These are phyloP conservation scores for Pulveroboletus sp. DNA, from an alignment of 768 basidiomycete genomes.

Conservation along the genomic window DNA sequence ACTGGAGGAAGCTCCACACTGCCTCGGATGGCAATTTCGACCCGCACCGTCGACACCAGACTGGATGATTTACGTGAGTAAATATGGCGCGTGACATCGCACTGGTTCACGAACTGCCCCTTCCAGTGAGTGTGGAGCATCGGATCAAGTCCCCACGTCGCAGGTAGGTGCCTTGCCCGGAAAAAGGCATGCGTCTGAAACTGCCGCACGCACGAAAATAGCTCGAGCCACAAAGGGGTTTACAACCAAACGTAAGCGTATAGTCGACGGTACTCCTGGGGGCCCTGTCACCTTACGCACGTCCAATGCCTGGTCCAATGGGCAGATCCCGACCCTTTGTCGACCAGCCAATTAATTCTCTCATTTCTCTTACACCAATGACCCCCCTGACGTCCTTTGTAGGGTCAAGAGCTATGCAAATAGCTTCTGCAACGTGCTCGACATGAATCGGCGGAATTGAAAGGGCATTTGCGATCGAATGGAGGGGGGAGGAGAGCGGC, in stretches of 20 bases:
- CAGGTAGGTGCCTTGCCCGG: conserved; percentile 23
- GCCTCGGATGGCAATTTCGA: conserved; percentile 10
- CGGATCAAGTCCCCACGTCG: conserved; percentile 17
- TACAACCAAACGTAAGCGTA: conserved; percentile 8
- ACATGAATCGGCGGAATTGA: conserved; percentile 91
- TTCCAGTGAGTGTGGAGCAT: conserved; percentile 13
- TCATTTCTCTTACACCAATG: conserved; percentile 69
- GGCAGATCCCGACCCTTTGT: conserved; percentile 29
- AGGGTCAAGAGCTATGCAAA: conserved; percentile 59
- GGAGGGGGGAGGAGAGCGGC: conserved; percentile 44
- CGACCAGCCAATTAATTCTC: conserved; percentile 69
- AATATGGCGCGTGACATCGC: neutral
- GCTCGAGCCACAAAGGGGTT: neutral
- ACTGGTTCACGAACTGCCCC: conserved; percentile 11
- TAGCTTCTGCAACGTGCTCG: conserved; percentile 87
- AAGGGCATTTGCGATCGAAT: conserved; percentile 73
- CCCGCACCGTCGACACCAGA: conserved; percentile 8
- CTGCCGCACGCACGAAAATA: conserved; percentile 18
- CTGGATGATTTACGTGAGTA: conserved; percentile 3
- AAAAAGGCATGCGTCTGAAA: conserved; percentile 12
- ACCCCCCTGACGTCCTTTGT: conserved; percentile 54
- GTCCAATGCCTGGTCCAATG: no score
- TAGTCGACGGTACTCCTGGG: conserved; percentile 5
- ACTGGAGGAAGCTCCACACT: neutral
- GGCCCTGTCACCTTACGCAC: conserved; percentile 13